Evolutionary conservation across 2,329 filamentous ascomycete genomes (phyloP), one percentile per base, ranked within the genome.

Genomic region (Trichoderma aggressivum): DNA sequence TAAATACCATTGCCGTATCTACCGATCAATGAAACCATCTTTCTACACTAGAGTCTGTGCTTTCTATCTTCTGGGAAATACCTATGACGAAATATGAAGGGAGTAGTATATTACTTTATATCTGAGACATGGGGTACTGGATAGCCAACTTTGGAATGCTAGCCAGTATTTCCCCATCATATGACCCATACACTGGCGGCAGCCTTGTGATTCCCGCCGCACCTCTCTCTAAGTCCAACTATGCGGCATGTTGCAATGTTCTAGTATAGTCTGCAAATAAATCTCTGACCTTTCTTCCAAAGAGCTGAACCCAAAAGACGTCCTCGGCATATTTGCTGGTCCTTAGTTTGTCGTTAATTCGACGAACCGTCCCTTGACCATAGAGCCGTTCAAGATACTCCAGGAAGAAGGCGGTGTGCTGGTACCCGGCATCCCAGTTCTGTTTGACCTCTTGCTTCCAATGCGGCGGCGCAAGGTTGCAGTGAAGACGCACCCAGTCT

Each of bases 331-430:
- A 92, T 81, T 83, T 84, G 53, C 83, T 83, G n/a, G 82, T 82
- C 72, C 89, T 84, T 78, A 97, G 80, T 74, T 86, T 87, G 77
- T 90, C 91, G 77, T 97, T 92, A 63, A 96, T 80, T 70, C 84
- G 85, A 70, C 88, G 83, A 32, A 92, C 85, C 0, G 87, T 88
- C 8, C 88, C 89, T 10, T 80, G 77, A 0, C 89, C 89, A 74
- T 88, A 92, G 61, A 86, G 85, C 43, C 83, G 80, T 82, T 98
- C 94, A 60, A 98, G 82, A 83, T 93, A 97, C 69, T 96, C 90
- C 64, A 98, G 82, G 76, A 98, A 98, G 80, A 93, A 98, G 1
- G 91, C 96, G 7, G 95, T 98, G 75, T 92, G 88, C 83, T 98
- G 91, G 81, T 98, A 98, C 0, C 94, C 94, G 50, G 86, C 88